phyloP scores from a whole-genome alignment of 2,329 filamentous ascomycete species.

The Huntiella savannae region DNA sequence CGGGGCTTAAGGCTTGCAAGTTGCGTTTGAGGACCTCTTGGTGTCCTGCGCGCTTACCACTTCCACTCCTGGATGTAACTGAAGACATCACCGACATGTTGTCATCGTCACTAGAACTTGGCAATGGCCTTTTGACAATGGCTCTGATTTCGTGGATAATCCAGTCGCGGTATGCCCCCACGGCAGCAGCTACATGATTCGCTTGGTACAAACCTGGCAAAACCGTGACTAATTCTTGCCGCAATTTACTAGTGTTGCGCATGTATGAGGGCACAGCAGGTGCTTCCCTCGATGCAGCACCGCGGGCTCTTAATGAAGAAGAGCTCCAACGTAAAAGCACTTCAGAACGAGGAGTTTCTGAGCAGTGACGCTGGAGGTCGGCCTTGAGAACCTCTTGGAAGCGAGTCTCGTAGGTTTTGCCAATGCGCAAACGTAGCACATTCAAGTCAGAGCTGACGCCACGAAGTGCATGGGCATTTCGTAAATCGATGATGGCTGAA shows the following conservation, averaged over 20 bases:
- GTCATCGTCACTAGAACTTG: slow-evolving; percentile 87
- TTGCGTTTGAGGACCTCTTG: slow-evolving; percentile 83
- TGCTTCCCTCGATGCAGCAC: slow-evolving; percentile 44
- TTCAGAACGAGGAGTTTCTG: slow-evolving; percentile 48
- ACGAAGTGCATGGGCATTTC: slow-evolving; percentile 1
- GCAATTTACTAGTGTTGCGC: slow-evolving; percentile 48
- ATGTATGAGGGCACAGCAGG: slow-evolving; percentile 65
- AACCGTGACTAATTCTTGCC: slow-evolving; percentile 48
- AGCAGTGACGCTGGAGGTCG: slow-evolving; percentile 66
- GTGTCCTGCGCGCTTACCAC: slow-evolving; percentile 22
- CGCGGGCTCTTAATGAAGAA: slow-evolving; percentile 53
- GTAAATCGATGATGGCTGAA: slow-evolving; percentile 4
- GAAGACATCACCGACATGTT: slow-evolving; percentile 73
- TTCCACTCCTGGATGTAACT: slow-evolving; percentile 40
- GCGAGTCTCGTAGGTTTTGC: slow-evolving; percentile 65
- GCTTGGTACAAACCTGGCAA: slow-evolving; percentile 67
- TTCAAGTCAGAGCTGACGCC: slow-evolving; percentile 57
- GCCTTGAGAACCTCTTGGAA: slow-evolving; percentile 61
- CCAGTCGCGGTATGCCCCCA: slow-evolving; percentile 66
- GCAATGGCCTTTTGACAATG: slow-evolving; percentile 66
- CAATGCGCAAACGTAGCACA: slow-evolving; percentile 60
- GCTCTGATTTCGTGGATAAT: slow-evolving; percentile 72
- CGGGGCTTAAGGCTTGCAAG: slow-evolving; percentile 60
- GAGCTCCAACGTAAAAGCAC: slow-evolving; percentile 74
- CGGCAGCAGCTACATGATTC: slow-evolving; percentile 60